Evolutionary conservation across 1,284 basidiomycete genomes (phyloP), one percentile per base, ranked within the genome.

Genomic region (Cerrena zonata): DNA sequence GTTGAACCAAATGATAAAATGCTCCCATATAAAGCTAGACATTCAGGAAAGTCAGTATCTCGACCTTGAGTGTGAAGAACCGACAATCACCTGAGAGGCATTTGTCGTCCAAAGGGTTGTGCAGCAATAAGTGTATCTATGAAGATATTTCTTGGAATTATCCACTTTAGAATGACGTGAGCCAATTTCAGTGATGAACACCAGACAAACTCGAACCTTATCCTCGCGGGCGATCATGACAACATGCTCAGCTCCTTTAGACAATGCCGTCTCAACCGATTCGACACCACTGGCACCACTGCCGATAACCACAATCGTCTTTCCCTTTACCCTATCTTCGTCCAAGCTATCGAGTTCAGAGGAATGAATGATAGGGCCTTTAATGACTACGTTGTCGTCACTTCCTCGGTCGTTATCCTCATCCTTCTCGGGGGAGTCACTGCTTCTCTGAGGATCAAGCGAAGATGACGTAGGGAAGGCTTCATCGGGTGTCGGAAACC

Each of bases 231-330:
- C 79, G 24, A 82, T 62, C 62, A 82, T 75, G 2, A 70, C 67
- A 3, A 72, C 67, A 21, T 70, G 61, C 15, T 69, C 69, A 2
- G 79, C 80, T 19, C 74, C 71, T 46, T 73, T 68, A 2, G 65
- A 57, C 1, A 79, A 61, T 1, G 74, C 74, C 1, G 76, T 73
- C 58, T 84, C 80, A n/a, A 80, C 77, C 1, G 80, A 76, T 58
- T 84, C 82, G 15, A 84, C 76, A 5, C 78, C 81, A 45, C 75
- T 78, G 0, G 82, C 82, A 0, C 81, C 81, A 37, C 76, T 76
- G 0, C 82, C 82, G 22, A 85, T 68, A 2, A 82, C 70, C 11
- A 76, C 68, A 2, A 80, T 66, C 15, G 68, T 72, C 65, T 80
- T 81, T 0, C 73, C 79, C 5, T 67, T 61, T 2, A 70, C 59